A percentile compares a stretch with the other conserved stretches of the same genome.
Conservation (phyloP, 2,329 filamentous ascomycete species). For the Didymella arachidicola region DNA sequence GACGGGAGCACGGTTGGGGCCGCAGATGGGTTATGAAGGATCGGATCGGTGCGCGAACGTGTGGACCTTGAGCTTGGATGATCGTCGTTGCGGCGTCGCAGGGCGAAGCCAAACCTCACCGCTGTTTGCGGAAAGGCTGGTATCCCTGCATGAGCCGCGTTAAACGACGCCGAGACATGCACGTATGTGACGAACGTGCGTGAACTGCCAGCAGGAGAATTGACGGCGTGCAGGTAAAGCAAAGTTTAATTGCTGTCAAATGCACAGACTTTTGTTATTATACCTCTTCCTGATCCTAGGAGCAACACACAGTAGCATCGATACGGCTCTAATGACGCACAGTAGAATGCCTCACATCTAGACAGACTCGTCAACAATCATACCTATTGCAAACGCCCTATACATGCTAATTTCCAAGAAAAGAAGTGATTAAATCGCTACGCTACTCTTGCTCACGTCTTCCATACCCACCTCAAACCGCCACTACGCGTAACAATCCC, state of each 20-base stretch:
- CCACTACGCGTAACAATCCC: constrained; percentile 3
- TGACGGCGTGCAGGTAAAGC: neutral
- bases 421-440: constrained; percentile 9
- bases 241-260: neutral
- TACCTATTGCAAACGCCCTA: no score
- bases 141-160: constrained; percentile 27
- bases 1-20: constrained; percentile 31
- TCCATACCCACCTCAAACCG: neutral
- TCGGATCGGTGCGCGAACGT: constrained; percentile 35
- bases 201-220: constrained; percentile 21
- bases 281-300: no score
- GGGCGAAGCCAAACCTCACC: constrained; percentile 31
- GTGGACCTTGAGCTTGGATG: constrained; percentile 31
- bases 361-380: no score
- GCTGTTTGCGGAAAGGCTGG: constrained; percentile 22
- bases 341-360: no score
- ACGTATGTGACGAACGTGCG: constrained; percentile 31
- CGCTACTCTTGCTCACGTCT: neutral
- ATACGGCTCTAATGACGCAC: no score
- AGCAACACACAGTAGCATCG: no score
- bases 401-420: neutral
- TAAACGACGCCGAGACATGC: constrained; percentile 21
- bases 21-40: constrained; percentile 14
- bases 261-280: no score
- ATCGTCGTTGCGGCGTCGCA: constrained; percentile 18